phyloP scores from a whole-genome alignment of 257 asterid genomes.

The Solanum neorickii region DNA sequence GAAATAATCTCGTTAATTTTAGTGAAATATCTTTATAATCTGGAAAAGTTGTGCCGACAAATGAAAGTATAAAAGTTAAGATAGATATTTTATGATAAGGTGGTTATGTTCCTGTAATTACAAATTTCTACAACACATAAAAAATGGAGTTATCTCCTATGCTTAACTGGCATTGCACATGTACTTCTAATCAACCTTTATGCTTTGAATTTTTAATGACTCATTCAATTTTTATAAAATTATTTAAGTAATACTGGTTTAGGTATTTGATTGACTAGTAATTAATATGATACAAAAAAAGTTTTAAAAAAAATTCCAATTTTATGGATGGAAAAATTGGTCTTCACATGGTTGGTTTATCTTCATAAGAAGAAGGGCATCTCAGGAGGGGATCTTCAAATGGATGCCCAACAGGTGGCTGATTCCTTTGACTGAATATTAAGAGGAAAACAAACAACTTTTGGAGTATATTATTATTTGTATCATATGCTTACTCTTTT shows the following conservation, averaged over 20 bases:
- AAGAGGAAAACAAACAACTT: not conserved
- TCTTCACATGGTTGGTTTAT: conserved; percentile 9
- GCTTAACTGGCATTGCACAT: not conserved
- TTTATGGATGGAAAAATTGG: not conserved
- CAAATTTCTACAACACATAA: not conserved
- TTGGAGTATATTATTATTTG: not conserved
- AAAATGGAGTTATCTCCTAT: not conserved
- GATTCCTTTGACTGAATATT: not conserved
- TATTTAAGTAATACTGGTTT: not conserved
- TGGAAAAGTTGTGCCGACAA: conserved; percentile 2
- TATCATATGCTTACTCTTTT: not conserved
- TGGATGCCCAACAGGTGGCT: conserved; percentile 8
- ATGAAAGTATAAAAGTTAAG: not conserved
- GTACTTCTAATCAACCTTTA: not conserved
- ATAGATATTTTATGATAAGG: not conserved
- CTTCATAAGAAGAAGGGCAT: not conserved
- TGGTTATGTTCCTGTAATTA: not conserved
- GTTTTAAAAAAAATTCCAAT: conserved; percentile 3
- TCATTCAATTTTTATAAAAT: not conserved
- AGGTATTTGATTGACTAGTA: not conserved
- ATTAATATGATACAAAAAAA: not conserved
- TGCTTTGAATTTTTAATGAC: not conserved
- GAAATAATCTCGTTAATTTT: not conserved
- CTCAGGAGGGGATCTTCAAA: conserved; percentile 1
- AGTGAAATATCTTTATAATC: not conserved